These are phyloP conservation scores for Penicillium polonicum DNA, from an alignment of 2,329 filamentous ascomycete genomes.

Conservation along the genomic window DNA sequence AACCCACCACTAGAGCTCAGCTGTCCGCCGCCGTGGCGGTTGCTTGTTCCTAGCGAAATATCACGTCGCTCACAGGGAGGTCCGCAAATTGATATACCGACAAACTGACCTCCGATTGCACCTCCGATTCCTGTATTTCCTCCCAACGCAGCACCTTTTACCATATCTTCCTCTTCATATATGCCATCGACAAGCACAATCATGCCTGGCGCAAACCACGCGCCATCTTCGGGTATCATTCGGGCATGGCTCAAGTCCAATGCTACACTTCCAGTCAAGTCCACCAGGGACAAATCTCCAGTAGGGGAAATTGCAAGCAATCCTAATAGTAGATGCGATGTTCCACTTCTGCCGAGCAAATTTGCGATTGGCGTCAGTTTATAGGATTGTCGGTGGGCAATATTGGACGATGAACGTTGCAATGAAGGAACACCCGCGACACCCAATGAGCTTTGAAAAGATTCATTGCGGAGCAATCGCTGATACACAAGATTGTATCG, in stretches of 20 bases:
- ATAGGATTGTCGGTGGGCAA: conserved; percentile 65
- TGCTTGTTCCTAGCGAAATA: conserved; percentile 70
- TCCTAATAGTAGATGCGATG: conserved; percentile 80
- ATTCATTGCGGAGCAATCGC: conserved; percentile 85
- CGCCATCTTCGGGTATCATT: conserved; percentile 77
- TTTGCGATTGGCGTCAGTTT: conserved; percentile 85
- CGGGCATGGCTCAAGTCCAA: conserved; percentile 79
- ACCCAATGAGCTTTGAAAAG: conserved; percentile 81
- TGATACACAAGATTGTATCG: conserved; percentile 91
- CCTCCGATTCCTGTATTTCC: conserved; percentile 81
- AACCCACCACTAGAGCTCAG: conserved; percentile 70
- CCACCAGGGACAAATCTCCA: conserved; percentile 77
- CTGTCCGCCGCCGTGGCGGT: conserved; percentile 38
- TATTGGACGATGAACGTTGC: conserved; percentile 58
- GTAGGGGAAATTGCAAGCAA: conserved; percentile 78
- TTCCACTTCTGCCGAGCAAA: conserved; percentile 74
- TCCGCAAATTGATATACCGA: conserved; percentile 86
- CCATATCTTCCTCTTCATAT: conserved; percentile 88
- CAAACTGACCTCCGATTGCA: conserved; percentile 85
- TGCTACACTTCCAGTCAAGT: conserved; percentile 82
- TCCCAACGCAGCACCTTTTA: conserved; percentile 65
- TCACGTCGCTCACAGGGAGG: conserved; percentile 85
- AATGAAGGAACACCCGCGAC: conserved; percentile 56
- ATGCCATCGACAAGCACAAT: conserved; percentile 90
- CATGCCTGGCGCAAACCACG: conserved; percentile 95